Conservation (phyloP, 2,329 filamentous ascomycete genomes). For the Fusarium paranaense region DNA sequence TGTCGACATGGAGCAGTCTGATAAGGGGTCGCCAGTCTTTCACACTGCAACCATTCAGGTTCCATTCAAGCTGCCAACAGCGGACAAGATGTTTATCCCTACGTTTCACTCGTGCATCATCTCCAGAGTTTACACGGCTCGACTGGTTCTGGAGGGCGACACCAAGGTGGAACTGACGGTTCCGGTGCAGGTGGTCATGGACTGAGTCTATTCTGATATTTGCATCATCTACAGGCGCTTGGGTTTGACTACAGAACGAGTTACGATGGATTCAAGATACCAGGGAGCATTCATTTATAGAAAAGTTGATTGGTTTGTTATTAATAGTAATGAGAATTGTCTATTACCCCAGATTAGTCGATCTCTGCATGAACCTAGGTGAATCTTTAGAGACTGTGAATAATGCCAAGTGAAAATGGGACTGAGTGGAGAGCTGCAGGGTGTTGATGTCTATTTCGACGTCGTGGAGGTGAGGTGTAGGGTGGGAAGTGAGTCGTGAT, state of each 20-base stretch:
- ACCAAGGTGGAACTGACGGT: conserved; percentile 33
- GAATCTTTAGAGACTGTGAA: background rate
- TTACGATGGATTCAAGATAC: conserved; percentile 31
- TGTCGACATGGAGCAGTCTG: conserved; percentile 12
- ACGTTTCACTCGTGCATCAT: conserved; percentile 32
- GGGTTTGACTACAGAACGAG: background rate
- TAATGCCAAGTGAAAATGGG: conserved; percentile 1
- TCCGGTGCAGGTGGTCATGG: conserved; percentile 34
- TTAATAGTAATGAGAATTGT: conserved; percentile 29
- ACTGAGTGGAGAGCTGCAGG: background rate
- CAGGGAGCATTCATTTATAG: conserved; percentile 20
- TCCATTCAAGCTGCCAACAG: conserved; percentile 18
- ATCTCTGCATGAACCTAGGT: background rate
- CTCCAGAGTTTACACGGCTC: conserved; percentile 25
- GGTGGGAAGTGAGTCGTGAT: background rate
- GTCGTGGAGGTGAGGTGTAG: background rate
- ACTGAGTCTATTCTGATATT: background rate
- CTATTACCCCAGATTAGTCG: background rate
- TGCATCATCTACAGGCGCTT: background rate
- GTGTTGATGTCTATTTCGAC: background rate
- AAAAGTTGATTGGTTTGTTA: conserved; percentile 11
- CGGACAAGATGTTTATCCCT: conserved; percentile 33
- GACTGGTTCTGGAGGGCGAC: conserved; percentile 27
- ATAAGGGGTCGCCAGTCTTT: conserved; percentile 24
- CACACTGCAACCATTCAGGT: conserved; percentile 32